Percentiles rank a stretch among this genome's conserved stretches.
phyloP scores from a whole-genome alignment of 805 yeast species.

The Torulaspora microellipsoides region DNA sequence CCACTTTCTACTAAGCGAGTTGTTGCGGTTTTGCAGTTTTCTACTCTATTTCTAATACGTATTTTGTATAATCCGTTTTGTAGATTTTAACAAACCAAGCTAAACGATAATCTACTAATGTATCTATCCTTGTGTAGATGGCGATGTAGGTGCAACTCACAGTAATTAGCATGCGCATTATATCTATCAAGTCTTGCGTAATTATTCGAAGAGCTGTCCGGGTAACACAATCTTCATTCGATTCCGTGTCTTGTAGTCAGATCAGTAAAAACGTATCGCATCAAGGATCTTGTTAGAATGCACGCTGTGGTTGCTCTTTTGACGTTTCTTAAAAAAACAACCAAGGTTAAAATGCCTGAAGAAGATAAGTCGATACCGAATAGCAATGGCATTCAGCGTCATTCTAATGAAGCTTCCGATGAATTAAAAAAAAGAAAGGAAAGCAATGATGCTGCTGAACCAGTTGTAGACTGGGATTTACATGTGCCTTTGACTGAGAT shows the following conservation, averaged over 20 bases:
- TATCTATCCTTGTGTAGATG: too few relatives aligned
- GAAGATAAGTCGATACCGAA: slow-evolving; percentile 12
- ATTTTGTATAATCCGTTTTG: slow-evolving; percentile 30
- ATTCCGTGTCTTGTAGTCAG: too few relatives aligned
- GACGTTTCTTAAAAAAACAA: not conserved
- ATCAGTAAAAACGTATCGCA: too few relatives aligned
- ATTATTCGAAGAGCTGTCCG: too few relatives aligned
- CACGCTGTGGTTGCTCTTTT: not conserved
- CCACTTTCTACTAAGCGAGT: slow-evolving; percentile 84
- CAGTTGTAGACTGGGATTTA: slow-evolving; percentile 16
- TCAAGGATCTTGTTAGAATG: not conserved
- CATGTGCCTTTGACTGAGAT: slow-evolving; percentile 33
- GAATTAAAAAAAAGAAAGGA: slow-evolving; percentile 4
- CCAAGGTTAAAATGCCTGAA: slow-evolving; percentile 4
- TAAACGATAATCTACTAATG: slow-evolving; percentile 1
- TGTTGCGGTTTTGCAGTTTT: slow-evolving; percentile 7
- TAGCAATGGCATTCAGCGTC: slow-evolving; percentile 1
- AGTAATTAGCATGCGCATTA: too few relatives aligned
- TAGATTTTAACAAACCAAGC: slow-evolving; percentile 22
- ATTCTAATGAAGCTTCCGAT: not conserved
- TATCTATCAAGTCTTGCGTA: too few relatives aligned
- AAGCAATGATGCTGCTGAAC: not conserved
- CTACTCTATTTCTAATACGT: slow-evolving; percentile 14
- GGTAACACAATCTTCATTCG: too few relatives aligned
- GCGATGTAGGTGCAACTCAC: too few relatives aligned